Evolutionary conservation across 2,329 filamentous ascomycete species (phyloP), one percentile per base, ranked within the genome.

Genomic region (Colletotrichum liaoningense): DNA sequence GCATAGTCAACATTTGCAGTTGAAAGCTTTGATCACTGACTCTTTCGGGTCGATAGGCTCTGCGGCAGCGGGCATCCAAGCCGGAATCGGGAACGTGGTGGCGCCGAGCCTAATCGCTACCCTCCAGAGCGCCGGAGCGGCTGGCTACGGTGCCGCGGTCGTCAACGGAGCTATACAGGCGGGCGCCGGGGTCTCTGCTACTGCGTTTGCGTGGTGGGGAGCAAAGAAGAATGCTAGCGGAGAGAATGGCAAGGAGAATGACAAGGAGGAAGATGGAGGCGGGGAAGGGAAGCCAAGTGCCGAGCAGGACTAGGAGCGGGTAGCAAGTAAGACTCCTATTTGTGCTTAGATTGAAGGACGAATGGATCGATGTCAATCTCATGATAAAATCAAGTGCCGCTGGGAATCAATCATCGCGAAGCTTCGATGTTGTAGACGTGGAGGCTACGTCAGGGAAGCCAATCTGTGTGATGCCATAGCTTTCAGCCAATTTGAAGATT

Each of bases 1-100:
- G 19, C 9, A 12, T 24, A 22, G n/a, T 7, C 9, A 9, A 35
- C 1, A 9, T 14, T 12, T 8, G 16, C 9, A 22, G 12, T 30
- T 4, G 14, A 11, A 30, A 5, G 49, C 0, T 24, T 7, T 11
- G 11, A 12, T 6, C 7, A 12, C 49, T 64, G n/a, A 55, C 22
- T 24, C 33, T 12, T 19, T 1, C 28, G 26, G 22, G 8, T 26
- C 4, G 3, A 26, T 11, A 64, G 62, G 35, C 30, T 56, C 49
- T 3, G 5, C 22, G 30, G 62, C 62, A 9, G 62, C 62, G 7
- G 30, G 14, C 5, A 16, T 11, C 22, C 62, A 64, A 1, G 22
- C 62, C 22, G 16, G 30, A 4, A 64, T 64, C 22, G 62, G 62
- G 24, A 64, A 64, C 16, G 62, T 64, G 2, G 62, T 42, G n/a